Base-by-base conservation (phyloP, 2,329 filamentous ascomycete genomes). In the Orbilia javanica region DNA sequence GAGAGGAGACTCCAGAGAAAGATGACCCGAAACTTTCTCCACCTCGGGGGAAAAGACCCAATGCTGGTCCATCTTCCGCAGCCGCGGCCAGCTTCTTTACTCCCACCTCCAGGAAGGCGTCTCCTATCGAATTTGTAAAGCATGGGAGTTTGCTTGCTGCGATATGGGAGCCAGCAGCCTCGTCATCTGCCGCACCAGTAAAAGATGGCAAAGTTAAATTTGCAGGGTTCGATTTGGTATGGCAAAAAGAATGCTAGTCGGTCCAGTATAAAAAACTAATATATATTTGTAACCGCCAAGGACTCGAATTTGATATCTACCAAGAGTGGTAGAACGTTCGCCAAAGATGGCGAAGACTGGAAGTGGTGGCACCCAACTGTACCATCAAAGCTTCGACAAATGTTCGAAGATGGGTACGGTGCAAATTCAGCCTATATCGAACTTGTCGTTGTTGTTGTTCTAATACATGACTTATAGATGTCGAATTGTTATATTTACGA, bases 251-350 rank as follows among this genome's bases (percentile, higher is more conserved):
- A 15, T 25, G 36, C 13, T 29, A 55, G 50, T 6, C 52, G 20
- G 29, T 34, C 20, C 52, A 10, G 42, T 7, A 31, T 72, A 10
- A 65, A n/a, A 79, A 80, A 79, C 80, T 65, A 60, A 65, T 63
- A 65, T 69, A 25, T n/a, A n/a, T n/a, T n/a, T n/a, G n/a, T n/a
- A n/a, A n/a, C n/a, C 27, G 10, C 29, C 27, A 15, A 93, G 91
- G 96, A 99, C 83, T 96, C 93, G 6, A 99, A 96, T 0, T 85
- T 99, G 36, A 93, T 99, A 79, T 87, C 87, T 1, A 92, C 93
- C 0, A 87, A 89, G 3, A 97, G 94, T 0, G 94, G 94, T 6
- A 96, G 93, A 84, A 91, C 88, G 63, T 95, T 95, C 82, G 88
- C 89, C 1, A 88, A 88, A 64, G 89, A 90, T 80, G 88, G 90